Evolutionary conservation across 2,329 filamentous ascomycete species (phyloP), one percentile per base, ranked within the genome.

Genomic region (Pleoardoris graminearum): DNA sequence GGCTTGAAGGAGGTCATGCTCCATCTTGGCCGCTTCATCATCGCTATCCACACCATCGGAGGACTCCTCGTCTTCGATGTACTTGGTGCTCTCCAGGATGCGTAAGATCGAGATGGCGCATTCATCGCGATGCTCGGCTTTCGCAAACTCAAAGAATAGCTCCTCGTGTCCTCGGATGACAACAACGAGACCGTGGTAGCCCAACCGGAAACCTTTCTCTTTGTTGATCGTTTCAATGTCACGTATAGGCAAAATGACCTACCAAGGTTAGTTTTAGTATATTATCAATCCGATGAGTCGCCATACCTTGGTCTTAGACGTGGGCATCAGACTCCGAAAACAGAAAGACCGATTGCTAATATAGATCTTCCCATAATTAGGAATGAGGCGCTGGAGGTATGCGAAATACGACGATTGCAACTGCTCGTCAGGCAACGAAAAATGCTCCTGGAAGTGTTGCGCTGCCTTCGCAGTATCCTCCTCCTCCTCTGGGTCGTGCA

Each of bases 341-440:
- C 94, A 99, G 59, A 97, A 90, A 52, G 87, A 88, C 19, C 85
- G 84, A 61, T 91, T 86, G 68, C 94, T 92, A 60, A 97, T 87
- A 74, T 99, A 99, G 29, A 97, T 89, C 75, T 97, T 99, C 63
- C 94, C 94, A 65, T 97, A 97, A 1, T 97, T 80, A 2, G 94
- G 94, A 25, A 97, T 75, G 0, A 96, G 90, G 2, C 92, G 86
- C 62, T 95, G 85, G n/a, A 97, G 80, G 68, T 89, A 90, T n/a
- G 90, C 91, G 73, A 91, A 97, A 74, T 94, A 97, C 0, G 91
- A 90, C 1, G 93, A 92, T 57, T 90, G 86, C 1, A 99, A 82
- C 68, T 85, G 88, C 69, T 99, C 94, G 0, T 85, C 80, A 0
- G 92, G 90, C n/a, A 97, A 80, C 1, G 91, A 90, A 75, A 99